These are phyloP conservation scores for Telopea speciosissima DNA, from an alignment of 177 flowering plant species.

Conservation along the genomic window DNA sequence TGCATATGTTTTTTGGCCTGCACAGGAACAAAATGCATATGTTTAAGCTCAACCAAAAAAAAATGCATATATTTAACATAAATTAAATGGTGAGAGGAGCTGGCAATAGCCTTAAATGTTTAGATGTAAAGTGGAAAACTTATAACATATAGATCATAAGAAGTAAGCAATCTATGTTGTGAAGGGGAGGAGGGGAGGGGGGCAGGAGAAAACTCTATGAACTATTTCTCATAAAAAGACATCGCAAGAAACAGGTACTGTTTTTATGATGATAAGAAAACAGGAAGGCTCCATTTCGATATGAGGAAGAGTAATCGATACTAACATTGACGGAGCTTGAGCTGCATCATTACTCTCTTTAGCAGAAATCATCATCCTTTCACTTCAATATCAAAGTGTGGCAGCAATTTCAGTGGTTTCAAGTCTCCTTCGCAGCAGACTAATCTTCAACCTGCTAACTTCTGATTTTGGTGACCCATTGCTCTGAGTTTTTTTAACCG, in stretches of 20 bases:
- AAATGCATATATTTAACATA: too few relatives aligned
- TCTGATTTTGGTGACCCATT: too few relatives aligned
- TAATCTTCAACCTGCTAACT: background rate
- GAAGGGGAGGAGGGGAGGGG: too few relatives aligned
- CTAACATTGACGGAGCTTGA: constrained; percentile 27
- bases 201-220: background rate
- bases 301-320: background rate
- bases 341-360: constrained; percentile 23
- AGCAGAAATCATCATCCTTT: constrained; percentile 25
- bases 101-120: too few relatives aligned
- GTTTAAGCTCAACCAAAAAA: too few relatives aligned
- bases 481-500: too few relatives aligned
- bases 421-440: background rate
- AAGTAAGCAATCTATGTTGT: background rate
- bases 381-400: background rate
- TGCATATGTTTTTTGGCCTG: constrained; percentile 63
- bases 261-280: too few relatives aligned
- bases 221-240: background rate
- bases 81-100: background rate
- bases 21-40: background rate
- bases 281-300: too few relatives aligned
- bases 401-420: background rate
- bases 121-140: background rate
- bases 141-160: background rate
- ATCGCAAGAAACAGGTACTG: too few relatives aligned